Percentiles rank a stretch among this genome's conserved stretches.
phyloP scores from a whole-genome alignment of 1,284 basidiomycete genomes.

The Moniliophthora roreri region DNA sequence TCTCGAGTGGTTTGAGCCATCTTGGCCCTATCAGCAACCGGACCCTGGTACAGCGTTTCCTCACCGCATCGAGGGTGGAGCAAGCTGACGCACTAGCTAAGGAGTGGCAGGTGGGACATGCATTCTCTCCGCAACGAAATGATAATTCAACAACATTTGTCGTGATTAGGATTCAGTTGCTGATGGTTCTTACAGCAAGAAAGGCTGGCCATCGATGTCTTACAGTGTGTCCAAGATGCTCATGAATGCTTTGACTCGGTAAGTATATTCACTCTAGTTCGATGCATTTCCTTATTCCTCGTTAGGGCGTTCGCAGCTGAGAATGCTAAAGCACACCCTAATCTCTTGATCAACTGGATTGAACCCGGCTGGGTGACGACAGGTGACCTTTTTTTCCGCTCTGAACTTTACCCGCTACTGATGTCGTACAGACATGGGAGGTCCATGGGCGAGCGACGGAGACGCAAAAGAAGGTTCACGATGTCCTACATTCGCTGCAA shows the following conservation, averaged over 20 bases:
- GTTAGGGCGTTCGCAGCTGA: background rate
- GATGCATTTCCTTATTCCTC: background rate
- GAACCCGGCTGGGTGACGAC: background rate
- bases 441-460: background rate
- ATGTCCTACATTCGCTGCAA: background rate
- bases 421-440: background rate
- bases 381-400: background rate
- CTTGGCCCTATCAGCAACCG: background rate
- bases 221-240: conserved; percentile 1
- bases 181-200: background rate
- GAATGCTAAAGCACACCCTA: background rate
- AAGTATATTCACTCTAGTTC: background rate
- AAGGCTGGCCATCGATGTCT: background rate
- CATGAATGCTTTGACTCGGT: background rate
- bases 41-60: background rate
- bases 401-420: background rate
- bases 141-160: background rate
- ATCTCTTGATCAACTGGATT: background rate
- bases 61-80: too few species aligned
- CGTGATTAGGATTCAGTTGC: background rate
- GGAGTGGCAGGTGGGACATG: background rate
- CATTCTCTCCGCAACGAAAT: too few species aligned
- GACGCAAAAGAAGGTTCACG: background rate
- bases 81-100: background rate
- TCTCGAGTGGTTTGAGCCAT: background rate